Percentiles rank a stretch among this genome's conserved stretches.
phyloP scores from a whole-genome alignment of 164 flowering plant genomes.

The Vitis labrusca region DNA sequence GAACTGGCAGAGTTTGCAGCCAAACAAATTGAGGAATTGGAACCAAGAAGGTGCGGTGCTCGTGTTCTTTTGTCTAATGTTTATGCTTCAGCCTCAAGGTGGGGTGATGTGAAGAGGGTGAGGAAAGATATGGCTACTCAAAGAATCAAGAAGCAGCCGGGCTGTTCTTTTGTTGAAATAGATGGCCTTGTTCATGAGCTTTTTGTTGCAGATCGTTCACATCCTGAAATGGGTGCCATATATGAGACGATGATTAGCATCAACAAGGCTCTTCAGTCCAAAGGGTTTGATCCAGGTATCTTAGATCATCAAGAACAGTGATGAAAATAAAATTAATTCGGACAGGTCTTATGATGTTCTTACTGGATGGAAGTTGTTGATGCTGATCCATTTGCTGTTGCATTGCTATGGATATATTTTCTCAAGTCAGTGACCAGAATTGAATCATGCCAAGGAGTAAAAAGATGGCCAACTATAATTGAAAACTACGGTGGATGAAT shows the following conservation, averaged over 20 bases:
- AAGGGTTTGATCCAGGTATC: slow-evolving; percentile 20
- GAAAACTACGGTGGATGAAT: too few relatives aligned
- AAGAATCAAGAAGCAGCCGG: slow-evolving; percentile 31
- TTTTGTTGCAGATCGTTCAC: slow-evolving; percentile 25
- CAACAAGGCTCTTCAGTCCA: slow-evolving; percentile 12
- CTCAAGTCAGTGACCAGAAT: too few relatives aligned
- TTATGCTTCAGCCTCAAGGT: slow-evolving; percentile 31
- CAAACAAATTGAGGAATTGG: slow-evolving; percentile 24
- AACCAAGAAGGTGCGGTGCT: slow-evolving; percentile 26
- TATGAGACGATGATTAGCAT: slow-evolving; percentile 16
- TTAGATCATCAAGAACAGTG: not conserved
- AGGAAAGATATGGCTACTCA: slow-evolving; percentile 23
- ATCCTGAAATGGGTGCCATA: slow-evolving; percentile 18
- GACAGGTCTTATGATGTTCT: not conserved
- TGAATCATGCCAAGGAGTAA: too few relatives aligned
- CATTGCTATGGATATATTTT: too few relatives aligned
- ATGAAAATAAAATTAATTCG: not conserved
- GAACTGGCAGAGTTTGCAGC: slow-evolving; percentile 34
- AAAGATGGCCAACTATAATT: too few relatives aligned
- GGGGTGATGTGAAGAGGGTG: slow-evolving; percentile 34
- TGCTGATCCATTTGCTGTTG: not conserved
- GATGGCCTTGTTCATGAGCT: slow-evolving; percentile 36
- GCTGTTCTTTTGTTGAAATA: slow-evolving; percentile 31
- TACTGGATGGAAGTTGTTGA: not conserved
- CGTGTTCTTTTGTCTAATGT: slow-evolving; percentile 33